Conservation (phyloP, 2,329 filamentous ascomycete genomes). For the Hymenoscyphus repandus region DNA sequence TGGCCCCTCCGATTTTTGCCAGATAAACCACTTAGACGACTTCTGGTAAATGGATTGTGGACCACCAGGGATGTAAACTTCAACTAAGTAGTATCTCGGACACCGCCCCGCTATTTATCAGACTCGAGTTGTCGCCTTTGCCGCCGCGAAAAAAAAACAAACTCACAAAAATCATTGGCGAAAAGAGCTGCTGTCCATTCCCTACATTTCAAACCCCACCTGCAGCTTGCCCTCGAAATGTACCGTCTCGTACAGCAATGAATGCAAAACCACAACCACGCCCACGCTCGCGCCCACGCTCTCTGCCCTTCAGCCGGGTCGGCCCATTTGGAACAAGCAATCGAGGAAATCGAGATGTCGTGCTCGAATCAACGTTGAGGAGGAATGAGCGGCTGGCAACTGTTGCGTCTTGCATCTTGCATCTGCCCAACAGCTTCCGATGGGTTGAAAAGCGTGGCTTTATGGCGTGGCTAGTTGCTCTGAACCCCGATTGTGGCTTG, state of each 20-base stretch:
- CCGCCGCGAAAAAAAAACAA: conserved; percentile 1
- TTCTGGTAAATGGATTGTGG: too few species aligned
- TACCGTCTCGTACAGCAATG: too few species aligned
- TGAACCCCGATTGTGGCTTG: conserved; percentile 2
- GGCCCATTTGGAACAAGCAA: background rate
- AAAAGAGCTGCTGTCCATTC: too few species aligned
- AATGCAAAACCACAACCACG: background rate
- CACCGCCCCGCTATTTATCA: background rate
- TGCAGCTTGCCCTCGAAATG: background rate
- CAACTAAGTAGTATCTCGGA: background rate
- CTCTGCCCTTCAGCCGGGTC: background rate
- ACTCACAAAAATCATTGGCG: too few species aligned
- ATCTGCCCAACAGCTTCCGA: background rate
- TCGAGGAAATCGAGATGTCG: background rate
- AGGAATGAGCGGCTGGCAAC: background rate
- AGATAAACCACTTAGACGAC: too few species aligned
- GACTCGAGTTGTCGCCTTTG: conserved; percentile 1
- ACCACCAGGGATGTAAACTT: background rate
- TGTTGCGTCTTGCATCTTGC: background rate
- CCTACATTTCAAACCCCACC: background rate
- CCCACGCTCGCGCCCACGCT: background rate
- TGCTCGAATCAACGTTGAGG: background rate
- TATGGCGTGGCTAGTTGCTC: background rate
- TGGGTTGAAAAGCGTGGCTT: background rate
- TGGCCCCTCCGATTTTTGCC: too few species aligned